Evolutionary conservation across 768 basidiomycete species (phyloP), one percentile per base, ranked within the genome.

Genomic region (Boletus edulis): DNA sequence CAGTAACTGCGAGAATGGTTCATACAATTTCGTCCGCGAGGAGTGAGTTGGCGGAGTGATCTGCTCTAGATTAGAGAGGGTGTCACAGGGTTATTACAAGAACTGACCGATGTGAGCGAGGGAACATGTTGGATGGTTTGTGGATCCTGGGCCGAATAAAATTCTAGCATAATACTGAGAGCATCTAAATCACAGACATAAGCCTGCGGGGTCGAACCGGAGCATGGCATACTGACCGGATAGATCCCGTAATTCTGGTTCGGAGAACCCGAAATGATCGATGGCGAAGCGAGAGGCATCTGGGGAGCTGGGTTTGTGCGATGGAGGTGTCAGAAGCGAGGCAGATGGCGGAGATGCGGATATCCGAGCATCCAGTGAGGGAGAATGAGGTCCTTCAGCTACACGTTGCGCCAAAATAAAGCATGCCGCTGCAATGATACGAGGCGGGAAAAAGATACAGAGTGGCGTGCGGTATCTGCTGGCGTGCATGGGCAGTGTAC

Each of bases 321-420:
- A 84, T 22, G 90, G 90, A 34, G 90, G 90, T 7, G 89, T 91
- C 47, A 87, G 90, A 58, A 92, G 78, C 20, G 88, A 89, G 43
- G 86, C 79, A 15, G 87, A 85, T 22, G 89, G 86, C 3, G 87
- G 80, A 38, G 86, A 78, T 27, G 79, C 79, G 18, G 87, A 84
- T 62, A 91, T 83, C 52, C 90, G 81, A 41, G 86, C 85, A 65
- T 89, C 85, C 20, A 92, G 75, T 46, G 89, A 86, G 34, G 84
- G 77, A 0, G 87, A 85, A 62, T 87, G 83, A 32, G 88, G 85
- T 2, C 87, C 89, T 64, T 91, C 88, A 20, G 78, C 73, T 45
- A 85, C 77, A 57, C 81, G 81, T 60, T 91, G 89, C 8, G 88
- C 87, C 54, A 94, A 77, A 44, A 93, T 76, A 66, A 84, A 87